Evolutionary conservation across 78 protist genomes (phyloP).

Genomic region (Polysphondylium violaceum): DNA sequence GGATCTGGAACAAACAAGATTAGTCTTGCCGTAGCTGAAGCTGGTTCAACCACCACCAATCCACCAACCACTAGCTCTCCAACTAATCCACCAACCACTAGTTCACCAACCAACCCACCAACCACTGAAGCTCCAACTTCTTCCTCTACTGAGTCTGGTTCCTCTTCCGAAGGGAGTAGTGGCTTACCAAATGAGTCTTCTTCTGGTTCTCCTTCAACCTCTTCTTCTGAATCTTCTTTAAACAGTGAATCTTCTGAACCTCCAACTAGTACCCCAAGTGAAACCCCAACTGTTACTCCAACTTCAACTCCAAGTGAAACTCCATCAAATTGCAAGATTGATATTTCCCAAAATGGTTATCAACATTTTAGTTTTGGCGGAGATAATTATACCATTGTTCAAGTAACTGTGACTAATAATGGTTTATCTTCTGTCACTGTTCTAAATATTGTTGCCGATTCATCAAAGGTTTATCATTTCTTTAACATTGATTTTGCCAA

Average conservation of each 20-base stretch:
- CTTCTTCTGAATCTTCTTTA: neutral
- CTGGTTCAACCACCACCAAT: neutral
- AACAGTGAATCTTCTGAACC: neutral
- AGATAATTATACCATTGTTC: neutral
- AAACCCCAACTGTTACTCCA: neutral
- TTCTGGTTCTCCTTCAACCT: constrained; percentile 12
- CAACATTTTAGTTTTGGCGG: neutral
- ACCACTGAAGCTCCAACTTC: neutral
- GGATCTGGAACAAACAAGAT: neutral
- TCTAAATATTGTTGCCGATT: too few species aligned
- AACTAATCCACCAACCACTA: neutral
- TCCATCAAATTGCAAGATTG: too few species aligned
- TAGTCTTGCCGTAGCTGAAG: neutral
- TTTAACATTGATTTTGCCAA: neutral
- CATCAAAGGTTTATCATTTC: neutral
- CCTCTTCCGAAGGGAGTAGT: neutral
- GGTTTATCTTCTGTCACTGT: neutral
- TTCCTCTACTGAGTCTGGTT: neutral
- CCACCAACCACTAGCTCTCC: neutral
- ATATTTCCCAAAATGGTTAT: neutral
- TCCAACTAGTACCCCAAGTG: neutral
- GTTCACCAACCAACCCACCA: constrained; percentile 3
- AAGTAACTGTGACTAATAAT: constrained; percentile 6
- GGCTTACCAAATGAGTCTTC: neutral
- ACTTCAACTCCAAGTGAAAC: neutral